These are phyloP conservation scores for Kluyveromyces sp. DNA, from an alignment of 1,139 yeast species.

Conservation along the genomic window DNA sequence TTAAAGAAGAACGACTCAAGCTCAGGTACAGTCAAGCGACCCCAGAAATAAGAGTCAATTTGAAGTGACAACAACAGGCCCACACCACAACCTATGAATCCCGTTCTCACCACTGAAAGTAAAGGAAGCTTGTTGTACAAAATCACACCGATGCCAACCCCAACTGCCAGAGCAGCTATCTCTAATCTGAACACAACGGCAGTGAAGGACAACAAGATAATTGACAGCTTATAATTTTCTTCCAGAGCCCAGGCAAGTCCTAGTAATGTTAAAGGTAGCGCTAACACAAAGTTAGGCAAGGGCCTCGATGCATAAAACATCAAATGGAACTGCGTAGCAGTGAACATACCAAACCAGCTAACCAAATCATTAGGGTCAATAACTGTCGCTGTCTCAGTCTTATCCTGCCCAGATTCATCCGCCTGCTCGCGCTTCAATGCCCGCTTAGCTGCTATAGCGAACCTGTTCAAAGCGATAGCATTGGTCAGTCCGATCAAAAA, in stretches of 20 bases:
- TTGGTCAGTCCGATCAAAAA: conserved; percentile 49
- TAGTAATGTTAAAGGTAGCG: conserved; percentile 62
- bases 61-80: conserved; percentile 46
- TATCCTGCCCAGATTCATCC: conserved; percentile 3
- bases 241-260: conserved; percentile 47
- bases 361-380: not conserved
- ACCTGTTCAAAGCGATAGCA: conserved; percentile 13
- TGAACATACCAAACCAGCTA: conserved; percentile 59
- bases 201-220: conserved; percentile 53
- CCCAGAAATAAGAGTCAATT: conserved; percentile 80
- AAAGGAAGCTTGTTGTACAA: conserved; percentile 42
- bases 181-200: conserved; percentile 72
- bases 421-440: conserved; percentile 14
- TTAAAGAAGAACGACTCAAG: conserved; percentile 64
- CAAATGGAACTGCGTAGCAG: conserved; percentile 68
- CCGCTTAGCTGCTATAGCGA: conserved; percentile 2
- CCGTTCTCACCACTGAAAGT: conserved; percentile 34
- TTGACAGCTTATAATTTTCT: conserved; percentile 46
- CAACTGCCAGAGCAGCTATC: conserved; percentile 51
- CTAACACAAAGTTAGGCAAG: conserved; percentile 72
- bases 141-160: conserved; percentile 39
- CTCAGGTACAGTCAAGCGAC: conserved; percentile 54
- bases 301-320: conserved; percentile 73
- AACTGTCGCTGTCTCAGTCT: not conserved
- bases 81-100: conserved; percentile 45